Conservation (phyloP, 495 filamentous ascomycete species). For the Melanomma pulvis-pyrius region DNA sequence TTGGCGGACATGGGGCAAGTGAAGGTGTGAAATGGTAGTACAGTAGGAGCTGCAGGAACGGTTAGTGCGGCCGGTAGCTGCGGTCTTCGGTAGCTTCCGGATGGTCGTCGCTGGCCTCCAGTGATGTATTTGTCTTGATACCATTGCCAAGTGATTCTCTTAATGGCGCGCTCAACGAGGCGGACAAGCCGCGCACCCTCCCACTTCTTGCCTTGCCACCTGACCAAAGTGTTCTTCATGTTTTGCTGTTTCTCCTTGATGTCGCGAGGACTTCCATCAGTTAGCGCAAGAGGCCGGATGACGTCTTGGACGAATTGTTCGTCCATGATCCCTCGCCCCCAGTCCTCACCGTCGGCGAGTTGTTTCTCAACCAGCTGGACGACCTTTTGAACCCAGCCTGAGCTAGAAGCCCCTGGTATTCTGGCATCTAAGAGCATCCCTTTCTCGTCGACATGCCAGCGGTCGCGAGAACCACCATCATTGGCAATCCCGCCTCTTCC, state of each 20-base stretch:
- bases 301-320: conserved; percentile 56
- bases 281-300: conserved; percentile 50
- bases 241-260: conserved; percentile 45
- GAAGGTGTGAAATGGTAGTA: conserved; percentile 98
- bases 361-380: conserved; percentile 93
- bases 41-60: conserved; percentile 88
- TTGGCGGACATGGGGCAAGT: conserved; percentile 92
- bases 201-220: conserved; percentile 78
- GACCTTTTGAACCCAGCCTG: conserved; percentile 93
- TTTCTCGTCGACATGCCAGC: conserved; percentile 90
- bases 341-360: conserved; percentile 80
- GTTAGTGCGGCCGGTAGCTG: conserved; percentile 74
- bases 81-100: conserved; percentile 69
- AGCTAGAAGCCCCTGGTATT: conserved; percentile 56
- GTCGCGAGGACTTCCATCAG: conserved; percentile 44
- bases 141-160: conserved; percentile 78
- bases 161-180: conserved; percentile 81
- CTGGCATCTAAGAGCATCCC: conserved; percentile 81
- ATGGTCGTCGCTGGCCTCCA: conserved; percentile 58
- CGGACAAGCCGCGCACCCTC: conserved; percentile 88
- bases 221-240: conserved; percentile 55
- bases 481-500: conserved; percentile 84
- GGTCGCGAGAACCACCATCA: conserved; percentile 72
- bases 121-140: conserved; percentile 81
- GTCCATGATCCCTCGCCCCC: conserved; percentile 78